Percentiles rank a stretch among this genome's conserved stretches.
These are phyloP conservation scores for Penstemon eatonii DNA, from an alignment of 257 asterid genomes.

Conservation along the genomic window DNA sequence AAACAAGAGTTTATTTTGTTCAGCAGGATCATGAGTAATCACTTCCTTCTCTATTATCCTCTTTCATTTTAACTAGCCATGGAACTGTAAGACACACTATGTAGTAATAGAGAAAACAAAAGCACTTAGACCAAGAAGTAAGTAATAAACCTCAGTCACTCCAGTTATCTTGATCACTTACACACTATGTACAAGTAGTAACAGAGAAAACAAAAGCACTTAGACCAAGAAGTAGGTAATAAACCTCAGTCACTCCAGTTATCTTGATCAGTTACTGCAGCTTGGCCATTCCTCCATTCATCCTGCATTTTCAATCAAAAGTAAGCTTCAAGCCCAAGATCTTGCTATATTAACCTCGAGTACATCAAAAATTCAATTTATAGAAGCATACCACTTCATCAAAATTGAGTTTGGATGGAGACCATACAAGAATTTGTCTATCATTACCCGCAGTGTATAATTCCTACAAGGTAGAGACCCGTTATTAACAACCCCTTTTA, in stretches of 20 bases:
- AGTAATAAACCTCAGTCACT: slow-evolving; percentile 59
- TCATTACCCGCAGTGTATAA: slow-evolving; percentile 80
- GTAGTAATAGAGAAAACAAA: neutral
- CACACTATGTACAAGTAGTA: slow-evolving; percentile 16
- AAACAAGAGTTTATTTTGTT: neutral
- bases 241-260: slow-evolving; percentile 86
- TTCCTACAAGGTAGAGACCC: slow-evolving; percentile 46
- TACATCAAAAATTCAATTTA: neutral
- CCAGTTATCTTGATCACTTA: slow-evolving; percentile 79
- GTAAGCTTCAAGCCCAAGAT: slow-evolving; percentile 7
- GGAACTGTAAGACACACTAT: neutral
- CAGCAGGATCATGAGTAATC: neutral
- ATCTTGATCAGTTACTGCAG: slow-evolving; percentile 58
- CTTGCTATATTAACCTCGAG: neutral
- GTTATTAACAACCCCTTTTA: too few relatives aligned
- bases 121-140: neutral
- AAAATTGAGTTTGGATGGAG: slow-evolving; percentile 52
- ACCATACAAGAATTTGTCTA: slow-evolving; percentile 89
- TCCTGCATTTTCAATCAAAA: slow-evolving; percentile 46
- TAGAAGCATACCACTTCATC: slow-evolving; percentile 55
- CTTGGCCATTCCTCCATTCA: slow-evolving; percentile 45
- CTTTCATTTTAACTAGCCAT: slow-evolving; percentile 5
- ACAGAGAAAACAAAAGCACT: neutral
- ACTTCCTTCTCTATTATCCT: neutral
- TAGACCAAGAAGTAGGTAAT: neutral